Evolutionary conservation across 1,284 basidiomycete species (phyloP).

Genomic region (Earliella scabrosa): DNA sequence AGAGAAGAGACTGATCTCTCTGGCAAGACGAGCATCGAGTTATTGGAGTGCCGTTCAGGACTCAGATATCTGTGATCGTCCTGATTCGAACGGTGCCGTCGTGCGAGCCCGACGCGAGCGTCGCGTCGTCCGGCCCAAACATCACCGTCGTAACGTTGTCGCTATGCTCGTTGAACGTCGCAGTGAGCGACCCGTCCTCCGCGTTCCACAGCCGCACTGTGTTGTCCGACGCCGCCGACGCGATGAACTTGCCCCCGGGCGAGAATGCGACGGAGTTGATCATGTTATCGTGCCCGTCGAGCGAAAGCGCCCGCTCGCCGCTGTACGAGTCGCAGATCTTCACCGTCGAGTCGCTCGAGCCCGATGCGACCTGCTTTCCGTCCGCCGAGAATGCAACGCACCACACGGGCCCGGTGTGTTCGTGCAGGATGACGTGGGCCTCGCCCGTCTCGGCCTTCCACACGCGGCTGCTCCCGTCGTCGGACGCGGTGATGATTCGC

Average conservation of each 20-base stretch:
- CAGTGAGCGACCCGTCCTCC: conserved; percentile 3
- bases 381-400: conserved; percentile 17
- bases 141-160: conserved; percentile 19
- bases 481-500: conserved; percentile 29
- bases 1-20: too few species aligned
- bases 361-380: conserved; percentile 11
- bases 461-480: conserved; percentile 21
- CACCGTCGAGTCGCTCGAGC: conserved; percentile 15
- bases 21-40: too few species aligned
- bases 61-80: conserved; percentile 3
- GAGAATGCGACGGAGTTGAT: conserved; percentile 26
- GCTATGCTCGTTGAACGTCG: conserved; percentile 9
- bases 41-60: too few species aligned
- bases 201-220: conserved; percentile 28
- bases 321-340: conserved; percentile 20
- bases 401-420: conserved; percentile 18
- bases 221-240: conserved; percentile 24
- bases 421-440: conserved; percentile 12
- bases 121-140: conserved; percentile 22
- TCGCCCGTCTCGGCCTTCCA: conserved; percentile 22
- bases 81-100: conserved; percentile 18
- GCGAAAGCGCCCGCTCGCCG: conserved; percentile 11
- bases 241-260: conserved; percentile 20
- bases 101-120: conserved; percentile 20
- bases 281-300: conserved; percentile 18